These are phyloP conservation scores for Rhynchospora breviuscula DNA, from an alignment of 176 grass and related monocot genomes.

Conservation along the genomic window DNA sequence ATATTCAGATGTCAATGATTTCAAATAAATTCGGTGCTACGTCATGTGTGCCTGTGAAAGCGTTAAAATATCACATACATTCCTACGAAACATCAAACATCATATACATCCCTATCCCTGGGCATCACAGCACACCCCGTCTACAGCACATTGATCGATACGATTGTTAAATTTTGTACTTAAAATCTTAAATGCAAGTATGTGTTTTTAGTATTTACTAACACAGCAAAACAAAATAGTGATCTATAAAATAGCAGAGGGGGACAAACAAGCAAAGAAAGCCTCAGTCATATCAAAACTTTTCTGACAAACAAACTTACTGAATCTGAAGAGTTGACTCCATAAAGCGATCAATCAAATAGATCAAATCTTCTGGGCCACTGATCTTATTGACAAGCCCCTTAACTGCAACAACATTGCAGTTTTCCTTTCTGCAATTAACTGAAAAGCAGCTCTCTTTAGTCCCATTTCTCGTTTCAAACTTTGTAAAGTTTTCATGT, in stretches of 20 bases:
- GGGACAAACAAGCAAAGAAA: background rate
- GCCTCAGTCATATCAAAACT: background rate
- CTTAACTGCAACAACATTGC: slow-evolving; percentile 36
- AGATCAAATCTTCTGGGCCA: slow-evolving; percentile 55
- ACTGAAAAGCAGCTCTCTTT: slow-evolving; percentile 35
- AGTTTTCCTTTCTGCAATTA: slow-evolving; percentile 37
- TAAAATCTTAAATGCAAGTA: background rate
- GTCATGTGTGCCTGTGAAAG: no score
- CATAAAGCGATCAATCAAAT: slow-evolving; percentile 36
- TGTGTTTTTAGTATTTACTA: background rate
- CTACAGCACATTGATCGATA: background rate
- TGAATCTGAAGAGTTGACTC: background rate
- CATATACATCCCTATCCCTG: no score
- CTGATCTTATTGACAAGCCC: slow-evolving; percentile 27
- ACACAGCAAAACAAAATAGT: background rate
- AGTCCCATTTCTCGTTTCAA: background rate
- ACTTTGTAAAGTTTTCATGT: background rate
- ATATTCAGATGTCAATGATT: no score
- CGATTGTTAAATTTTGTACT: background rate
- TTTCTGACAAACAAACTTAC: background rate
- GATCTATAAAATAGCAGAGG: background rate
- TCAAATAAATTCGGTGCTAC: no score
- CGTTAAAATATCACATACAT: no score
- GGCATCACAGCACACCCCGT: no score
- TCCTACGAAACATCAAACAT: no score